Percentiles rank a stretch among this genome's conserved stretches.
Conservation (phyloP, 1,284 basidiomycete species). For the Cystobasidium slooffiae region DNA sequence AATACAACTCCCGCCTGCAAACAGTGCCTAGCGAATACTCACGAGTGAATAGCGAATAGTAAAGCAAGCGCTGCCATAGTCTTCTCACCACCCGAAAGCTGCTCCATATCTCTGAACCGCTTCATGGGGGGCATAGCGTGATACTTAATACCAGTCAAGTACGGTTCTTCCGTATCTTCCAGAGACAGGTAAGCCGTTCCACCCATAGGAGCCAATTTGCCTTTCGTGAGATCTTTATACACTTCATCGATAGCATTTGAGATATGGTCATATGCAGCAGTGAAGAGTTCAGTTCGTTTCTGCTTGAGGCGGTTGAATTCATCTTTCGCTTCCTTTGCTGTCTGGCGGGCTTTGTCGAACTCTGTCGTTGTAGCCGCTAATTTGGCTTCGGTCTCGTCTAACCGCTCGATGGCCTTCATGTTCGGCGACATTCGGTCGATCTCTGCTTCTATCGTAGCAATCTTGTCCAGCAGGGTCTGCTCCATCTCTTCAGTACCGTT, state of each 20-base stretch:
- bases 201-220: constrained; percentile 87
- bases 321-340: constrained; percentile 85
- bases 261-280: constrained; percentile 95
- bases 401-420: constrained; percentile 89
- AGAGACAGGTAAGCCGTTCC: constrained; percentile 94
- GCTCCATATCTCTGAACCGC: constrained; percentile 98
- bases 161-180: constrained; percentile 92
- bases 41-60: constrained; percentile 95
- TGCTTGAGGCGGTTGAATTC: constrained; percentile 87
- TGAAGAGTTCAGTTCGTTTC: constrained; percentile 84
- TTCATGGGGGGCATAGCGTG: constrained; percentile 99
- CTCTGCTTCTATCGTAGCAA: constrained; percentile 74
- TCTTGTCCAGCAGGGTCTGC: constrained; percentile 75
- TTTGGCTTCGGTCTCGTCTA: constrained; percentile 85
- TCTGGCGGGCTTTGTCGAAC: constrained; percentile 66
- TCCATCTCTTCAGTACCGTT: constrained; percentile 71
- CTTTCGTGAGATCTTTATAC: constrained; percentile 97
- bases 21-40: constrained; percentile 42
- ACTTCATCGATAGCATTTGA: constrained; percentile 90
- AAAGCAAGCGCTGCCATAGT: constrained; percentile 95
- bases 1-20: constrained; percentile 17
- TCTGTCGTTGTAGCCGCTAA: constrained; percentile 64
- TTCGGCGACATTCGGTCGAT: constrained; percentile 96
- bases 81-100: constrained; percentile 97
- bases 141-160: constrained; percentile 92